Conservation (phyloP, 2,329 filamentous ascomycete genomes). For the Fusarium irregulare region DNA sequence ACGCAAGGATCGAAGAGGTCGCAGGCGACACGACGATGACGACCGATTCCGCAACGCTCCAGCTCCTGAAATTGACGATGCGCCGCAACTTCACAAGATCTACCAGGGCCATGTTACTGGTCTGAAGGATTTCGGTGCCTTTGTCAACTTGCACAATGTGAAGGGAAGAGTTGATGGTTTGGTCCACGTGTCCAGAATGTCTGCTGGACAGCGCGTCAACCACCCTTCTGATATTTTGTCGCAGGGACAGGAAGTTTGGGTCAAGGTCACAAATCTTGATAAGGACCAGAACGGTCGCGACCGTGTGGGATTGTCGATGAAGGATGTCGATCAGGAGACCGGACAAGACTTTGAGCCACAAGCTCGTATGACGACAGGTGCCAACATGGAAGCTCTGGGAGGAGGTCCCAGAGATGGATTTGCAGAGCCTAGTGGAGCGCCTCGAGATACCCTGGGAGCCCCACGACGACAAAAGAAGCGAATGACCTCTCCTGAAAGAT, state of each 20-base stretch:
- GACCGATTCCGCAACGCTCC: constrained; percentile 74
- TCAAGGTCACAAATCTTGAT: constrained; percentile 91
- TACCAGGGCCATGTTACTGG: constrained; percentile 92
- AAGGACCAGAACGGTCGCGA: constrained; percentile 57
- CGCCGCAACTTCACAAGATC: constrained; percentile 84
- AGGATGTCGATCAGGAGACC: constrained; percentile 91
- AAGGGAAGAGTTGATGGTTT: constrained; percentile 90
- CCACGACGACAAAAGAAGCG: constrained; percentile 80
- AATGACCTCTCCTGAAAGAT: constrained; percentile 95
- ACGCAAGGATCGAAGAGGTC: constrained; percentile 51
- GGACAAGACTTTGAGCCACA: constrained; percentile 86
- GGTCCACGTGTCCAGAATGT: constrained; percentile 92
- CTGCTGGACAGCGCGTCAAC: constrained; percentile 85
- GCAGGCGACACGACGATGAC: constrained; percentile 59
- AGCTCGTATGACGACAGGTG: constrained; percentile 83
- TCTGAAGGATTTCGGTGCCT: constrained; percentile 94
- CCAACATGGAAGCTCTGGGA: constrained; percentile 86
- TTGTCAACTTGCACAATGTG: constrained; percentile 91
- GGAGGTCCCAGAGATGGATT: constrained; percentile 70
- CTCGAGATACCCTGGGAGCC: constrained; percentile 54
- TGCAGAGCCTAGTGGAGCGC: constrained; percentile 55
- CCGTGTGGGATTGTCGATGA: constrained; percentile 92
- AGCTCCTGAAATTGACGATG: constrained; percentile 81
- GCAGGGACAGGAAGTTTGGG: constrained; percentile 84
- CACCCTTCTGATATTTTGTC: constrained; percentile 90